Conservation (phyloP, 768 basidiomycete genomes). For the Tulasnella sp. region DNA sequence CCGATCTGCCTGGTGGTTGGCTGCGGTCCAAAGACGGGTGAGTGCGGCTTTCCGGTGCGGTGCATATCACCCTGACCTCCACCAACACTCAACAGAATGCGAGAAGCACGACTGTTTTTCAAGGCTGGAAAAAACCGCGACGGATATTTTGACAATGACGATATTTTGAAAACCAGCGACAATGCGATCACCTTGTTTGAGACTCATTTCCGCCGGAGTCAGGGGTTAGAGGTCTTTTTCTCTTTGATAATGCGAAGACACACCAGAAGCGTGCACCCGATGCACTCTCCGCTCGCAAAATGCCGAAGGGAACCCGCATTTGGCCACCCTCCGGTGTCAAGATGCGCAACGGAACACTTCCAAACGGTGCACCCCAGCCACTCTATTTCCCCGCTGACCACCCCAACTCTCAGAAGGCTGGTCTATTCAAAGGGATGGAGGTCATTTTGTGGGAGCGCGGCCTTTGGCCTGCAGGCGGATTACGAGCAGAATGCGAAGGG, state of each 20-base stretch:
- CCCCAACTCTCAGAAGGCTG: slow-evolving; percentile 18
- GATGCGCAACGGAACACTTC: slow-evolving; percentile 25
- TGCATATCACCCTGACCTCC: not conserved
- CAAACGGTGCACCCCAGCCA: slow-evolving; percentile 20
- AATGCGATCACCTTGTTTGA: slow-evolving; percentile 27
- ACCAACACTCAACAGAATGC: not conserved
- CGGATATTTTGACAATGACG: slow-evolving; percentile 17
- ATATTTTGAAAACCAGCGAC: slow-evolving; percentile 22
- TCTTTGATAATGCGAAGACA: slow-evolving; percentile 29
- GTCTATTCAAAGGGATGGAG: slow-evolving; percentile 33
- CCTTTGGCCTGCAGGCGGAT: not conserved
- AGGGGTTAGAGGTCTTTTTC: slow-evolving; percentile 11
- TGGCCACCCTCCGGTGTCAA: slow-evolving; percentile 10
- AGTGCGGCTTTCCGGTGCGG: not conserved
- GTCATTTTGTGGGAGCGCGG: slow-evolving; percentile 22
- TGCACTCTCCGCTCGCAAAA: slow-evolving; percentile 26
- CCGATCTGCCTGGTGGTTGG: slow-evolving; percentile 15
- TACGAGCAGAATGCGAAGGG: slow-evolving; percentile 16
- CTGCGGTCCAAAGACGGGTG: not conserved
- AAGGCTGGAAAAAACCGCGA: slow-evolving; percentile 13
- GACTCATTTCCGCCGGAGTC: not conserved
- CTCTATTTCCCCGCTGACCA: slow-evolving; percentile 29
- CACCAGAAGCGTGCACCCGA: slow-evolving; percentile 26
- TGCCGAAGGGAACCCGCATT: slow-evolving; percentile 22
- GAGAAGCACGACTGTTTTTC: not conserved